Base-by-base conservation (phyloP, 164 flowering plant species). In the Vitis amurensis region DNA sequence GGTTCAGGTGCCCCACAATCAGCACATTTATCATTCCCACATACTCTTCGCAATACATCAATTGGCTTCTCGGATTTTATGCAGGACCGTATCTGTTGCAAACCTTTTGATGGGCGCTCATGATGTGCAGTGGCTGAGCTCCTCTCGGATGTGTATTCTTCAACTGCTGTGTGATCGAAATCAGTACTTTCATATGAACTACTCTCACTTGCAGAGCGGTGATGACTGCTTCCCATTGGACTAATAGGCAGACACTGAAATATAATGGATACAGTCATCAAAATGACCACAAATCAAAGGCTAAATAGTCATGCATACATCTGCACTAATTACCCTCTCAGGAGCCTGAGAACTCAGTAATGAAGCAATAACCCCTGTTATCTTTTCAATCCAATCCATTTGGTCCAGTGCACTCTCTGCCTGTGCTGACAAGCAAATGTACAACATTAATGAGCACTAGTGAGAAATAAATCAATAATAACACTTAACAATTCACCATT, bases 301-400 rank as follows among this genome's bases (percentile, higher is more conserved):
- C 13, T 37, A 37, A 9, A 44, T 23, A 30, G 23, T 31, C 9
- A 19, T 14, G 31, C 31, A 55, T 13, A 14, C 12, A 51, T 55
- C 58, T 29, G n/a, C 10, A 30, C 62, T 55, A 66, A 30, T 82
- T 82, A 91, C 93, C 89, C 80, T 80, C 63, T 93, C 97, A 73
- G 87, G 88, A 59, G 87, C 71, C 77, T 95, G 99, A 50, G 96
- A 90, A 82, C 94, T 93, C 70, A 95, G 84, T 56, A 95, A 78
- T 53, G 99, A 96, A 62, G 99, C 99, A 81, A 93, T 96, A 48
- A 96, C 99, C 62, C 99, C 99, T 13, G 98, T 96, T 77, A 96
- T 96, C 86, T 96, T 96, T 78, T 96, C 99, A 77, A 96, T 88
- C 99, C 99, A 96, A 81, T 96, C 99, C 97, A 92, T 96, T 77